Base-by-base conservation (phyloP, 139 green algal species). In the Micromonas pusilla region DNA sequence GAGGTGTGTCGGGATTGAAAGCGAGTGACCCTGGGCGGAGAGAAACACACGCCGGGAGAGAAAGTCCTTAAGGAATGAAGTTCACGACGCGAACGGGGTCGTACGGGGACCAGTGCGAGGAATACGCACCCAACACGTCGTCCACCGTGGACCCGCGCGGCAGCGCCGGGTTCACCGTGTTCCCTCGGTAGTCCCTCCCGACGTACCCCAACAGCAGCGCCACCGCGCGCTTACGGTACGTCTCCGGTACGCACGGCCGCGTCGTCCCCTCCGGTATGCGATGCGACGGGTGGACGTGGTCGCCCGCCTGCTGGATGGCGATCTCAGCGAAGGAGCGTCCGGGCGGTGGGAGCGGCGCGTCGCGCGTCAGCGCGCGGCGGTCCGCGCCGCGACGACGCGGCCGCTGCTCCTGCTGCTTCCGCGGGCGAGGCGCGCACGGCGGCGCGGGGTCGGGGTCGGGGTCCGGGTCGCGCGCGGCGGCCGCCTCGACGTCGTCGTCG, bases 161-260 rank as follows among this genome's bases (percentile, higher is more conserved):
- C 1, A 32, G 26, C 37, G 30, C 2, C 68, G 38, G 13, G 68
- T 75, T 75, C 1, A 38, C n/a, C 37, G 68, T 75, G 68, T 75
- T 75, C 0, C 68, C 68, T 21, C 53, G 60, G 36, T 63, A 75
- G 1, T 0, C 36, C 1, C 5, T 5, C 2, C 68, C 68, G 36
- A 75, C 68, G 68, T 75, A 75, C 37, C 34, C 68, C 3, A 75
- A 37, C 20, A 75, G 20, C n/a, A 75, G n/a, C 34, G 68, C 68
- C 1, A 64, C n/a, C 0, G 68, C 34, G 26, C 33, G 60, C 38
- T 75, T 75, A 2, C 62, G 60, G 20, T 39, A 62, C 37, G 13
- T 37, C 30, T 38, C 65, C 26, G 32, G 26, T 4, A 26, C 26
- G 26, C 3, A 2, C 28, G 65, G 65, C 4, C 13, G n/a, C 13